phyloP scores from a whole-genome alignment of 2,329 filamentous ascomycete species.

The Aspergillus fumigatiaffinis region DNA sequence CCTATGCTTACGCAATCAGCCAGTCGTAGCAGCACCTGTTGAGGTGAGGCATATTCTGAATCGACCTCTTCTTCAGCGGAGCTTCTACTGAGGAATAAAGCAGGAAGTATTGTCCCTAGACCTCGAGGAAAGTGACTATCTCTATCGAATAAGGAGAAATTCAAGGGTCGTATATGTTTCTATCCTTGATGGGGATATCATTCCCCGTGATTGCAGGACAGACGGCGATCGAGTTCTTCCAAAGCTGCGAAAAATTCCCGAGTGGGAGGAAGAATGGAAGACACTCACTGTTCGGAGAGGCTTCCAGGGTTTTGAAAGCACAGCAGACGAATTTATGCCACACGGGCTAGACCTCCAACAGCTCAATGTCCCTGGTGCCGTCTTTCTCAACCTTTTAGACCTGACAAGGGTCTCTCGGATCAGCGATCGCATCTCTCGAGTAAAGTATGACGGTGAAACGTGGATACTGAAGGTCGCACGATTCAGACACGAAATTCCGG shows the following conservation, averaged over 20 bases:
- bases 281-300: constrained; percentile 7
- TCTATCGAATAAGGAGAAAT: constrained; percentile 9
- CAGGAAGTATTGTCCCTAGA: constrained; percentile 10
- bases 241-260: constrained; percentile 6
- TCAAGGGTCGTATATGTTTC: constrained; percentile 10
- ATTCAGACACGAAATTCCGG: constrained; percentile 5
- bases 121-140: constrained; percentile 11
- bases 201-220: constrained; percentile 6
- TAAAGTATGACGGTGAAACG: not conserved
- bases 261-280: constrained; percentile 12
- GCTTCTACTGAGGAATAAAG: not conserved
- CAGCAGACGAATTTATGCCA: constrained; percentile 2
- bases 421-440: constrained; percentile 3
- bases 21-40: too few relatives aligned
- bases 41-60: too few relatives aligned
- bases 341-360: constrained; percentile 3
- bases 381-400: constrained; percentile 5
- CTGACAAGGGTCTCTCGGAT: constrained; percentile 1
- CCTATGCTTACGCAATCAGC: too few relatives aligned
- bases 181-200: constrained; percentile 5
- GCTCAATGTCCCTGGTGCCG: not conserved
- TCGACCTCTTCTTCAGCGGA: too few relatives aligned
- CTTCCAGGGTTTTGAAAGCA: constrained; percentile 3
- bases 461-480: constrained; percentile 7
- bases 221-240: constrained; percentile 4